Base-by-base conservation (phyloP, 192 early-diverging fungal genomes). In the Umbelopsis isabellina region DNA sequence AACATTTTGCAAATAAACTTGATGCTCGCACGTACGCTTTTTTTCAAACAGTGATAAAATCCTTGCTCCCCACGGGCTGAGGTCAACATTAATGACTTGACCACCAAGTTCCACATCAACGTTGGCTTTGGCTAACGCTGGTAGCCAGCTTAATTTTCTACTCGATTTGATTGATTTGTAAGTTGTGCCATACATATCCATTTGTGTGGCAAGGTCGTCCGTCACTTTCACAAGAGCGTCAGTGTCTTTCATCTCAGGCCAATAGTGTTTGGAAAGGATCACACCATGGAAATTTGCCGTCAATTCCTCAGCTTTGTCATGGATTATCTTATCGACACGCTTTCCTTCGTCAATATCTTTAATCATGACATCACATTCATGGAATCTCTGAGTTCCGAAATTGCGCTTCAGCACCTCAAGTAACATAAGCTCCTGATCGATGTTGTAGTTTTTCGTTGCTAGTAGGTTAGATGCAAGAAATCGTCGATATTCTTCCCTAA, bases 341-440 rank as follows among this genome's bases (percentile, higher is more conserved):
- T 88, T 87, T 0, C 92, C 93, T 46, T 92, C 91, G 13, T 88
- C 85, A 30, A 93, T 73, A 61, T 94, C 92, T 66, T 90, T 91
- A 5, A 94, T 78, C 92, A 94, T 94, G 8, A 94, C 91, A 65
- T 93, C 91, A 65, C 90, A 90, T 23, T 81, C 74, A 27, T 87
- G 83, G 46, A 94, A 74, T 65, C 84, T 84, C 1, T 67, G 51
- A 15, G 85, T 88, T 16, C 90, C 89, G 46, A 94, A 91, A 49
- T 89, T 79, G 51, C 91, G 70, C 68, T 92, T 93, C 72, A 94
- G 82, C 76, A 91, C 72, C 70, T 94, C 92, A 3, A 92, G 76
- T 66, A 93, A 88, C 11, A 51, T 27, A 75, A 88, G 82, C 77
- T 93, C 91, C 20, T 82, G 79, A 11, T 81, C 83, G 2, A 81